Evolutionary conservation across 2,329 filamentous ascomycete species (phyloP), one percentile per base, ranked within the genome.

Genomic region (Dothideomycetes sp.): DNA sequence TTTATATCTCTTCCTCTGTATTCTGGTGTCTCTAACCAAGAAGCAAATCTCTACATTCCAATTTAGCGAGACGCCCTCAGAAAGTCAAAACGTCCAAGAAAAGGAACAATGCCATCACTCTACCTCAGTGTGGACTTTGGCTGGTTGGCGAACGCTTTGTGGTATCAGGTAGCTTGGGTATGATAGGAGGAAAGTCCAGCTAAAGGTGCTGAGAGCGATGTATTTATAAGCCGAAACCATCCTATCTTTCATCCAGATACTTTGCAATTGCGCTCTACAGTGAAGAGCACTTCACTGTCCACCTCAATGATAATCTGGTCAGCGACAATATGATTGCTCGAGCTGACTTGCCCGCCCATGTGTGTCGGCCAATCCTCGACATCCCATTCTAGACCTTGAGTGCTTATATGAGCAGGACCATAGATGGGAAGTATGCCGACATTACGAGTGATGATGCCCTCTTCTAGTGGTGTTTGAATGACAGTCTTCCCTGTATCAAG

Each of bases 381-480:
- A 61, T 98, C 87, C 91, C 91, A 98, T 56, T 94, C 80, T 15
- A 96, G 66, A 0, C 91, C 91, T 11, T 68, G 63, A 0, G 85
- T 93, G 5, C 77, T 81, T 50, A 98, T 86, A n/a, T 71, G 60
- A 34, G 84, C 81, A 3, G 79, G 75, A n/a, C 80, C 84, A 41
- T 79, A 81, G 16, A 96, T 64, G 0, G 91, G 91, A 30, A 98
- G 68, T 46, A 98, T 84, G 8, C 91, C 91, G 19, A 93, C 73
- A 54, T 94, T 78, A 56, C 84, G 81, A 5, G 74, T 84, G 51
- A 94, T 84, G 2, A 73, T 60, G 1, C 57, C 54, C 19, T 49
- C 36, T 3, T 54, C 55, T 4, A 69, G 54, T 43, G 77, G 72
- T 16, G 84, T 79, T 4, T 70, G 67, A 47, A 96, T 82, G 3